Evolutionary conservation across 2,329 filamentous ascomycete species (phyloP).

Genomic region (Pseudogymnoascus sp.): DNA sequence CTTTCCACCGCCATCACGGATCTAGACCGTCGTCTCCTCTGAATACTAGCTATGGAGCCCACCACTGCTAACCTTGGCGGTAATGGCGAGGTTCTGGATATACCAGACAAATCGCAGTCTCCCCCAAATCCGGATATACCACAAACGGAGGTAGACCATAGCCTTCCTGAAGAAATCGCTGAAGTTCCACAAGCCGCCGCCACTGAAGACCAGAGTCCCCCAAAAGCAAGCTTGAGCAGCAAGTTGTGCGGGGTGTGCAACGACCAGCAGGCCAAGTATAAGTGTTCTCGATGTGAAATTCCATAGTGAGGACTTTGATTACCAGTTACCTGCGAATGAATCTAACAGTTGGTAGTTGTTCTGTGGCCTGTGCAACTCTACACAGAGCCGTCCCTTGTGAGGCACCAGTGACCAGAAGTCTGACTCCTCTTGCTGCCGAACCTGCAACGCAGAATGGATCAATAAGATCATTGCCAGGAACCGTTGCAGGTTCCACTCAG

Average conservation of each 20-base stretch:
- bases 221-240: constrained; percentile 18
- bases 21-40: not conserved
- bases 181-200: not conserved
- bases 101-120: not conserved
- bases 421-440: constrained; percentile 3
- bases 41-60: not conserved
- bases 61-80: not conserved
- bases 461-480: constrained; percentile 19
- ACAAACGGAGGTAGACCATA: not conserved
- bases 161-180: not conserved
- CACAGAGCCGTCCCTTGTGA: constrained; percentile 37
- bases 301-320: constrained; percentile 46
- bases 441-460: not conserved
- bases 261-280: constrained; percentile 50
- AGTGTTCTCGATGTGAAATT: constrained; percentile 52
- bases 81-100: not conserved
- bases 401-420: constrained; percentile 19
- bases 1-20: not conserved
- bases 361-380: constrained; percentile 49
- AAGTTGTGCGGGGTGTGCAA: constrained; percentile 52
- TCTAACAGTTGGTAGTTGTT: constrained; percentile 42
- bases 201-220: constrained; percentile 1
- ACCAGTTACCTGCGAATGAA: not conserved
- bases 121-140: not conserved
- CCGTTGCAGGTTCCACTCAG: constrained; percentile 21